Evolutionary conservation across 257 asterid genomes (phyloP), one percentile per base, ranked within the genome.

Genomic region (Solanum sitiens): DNA sequence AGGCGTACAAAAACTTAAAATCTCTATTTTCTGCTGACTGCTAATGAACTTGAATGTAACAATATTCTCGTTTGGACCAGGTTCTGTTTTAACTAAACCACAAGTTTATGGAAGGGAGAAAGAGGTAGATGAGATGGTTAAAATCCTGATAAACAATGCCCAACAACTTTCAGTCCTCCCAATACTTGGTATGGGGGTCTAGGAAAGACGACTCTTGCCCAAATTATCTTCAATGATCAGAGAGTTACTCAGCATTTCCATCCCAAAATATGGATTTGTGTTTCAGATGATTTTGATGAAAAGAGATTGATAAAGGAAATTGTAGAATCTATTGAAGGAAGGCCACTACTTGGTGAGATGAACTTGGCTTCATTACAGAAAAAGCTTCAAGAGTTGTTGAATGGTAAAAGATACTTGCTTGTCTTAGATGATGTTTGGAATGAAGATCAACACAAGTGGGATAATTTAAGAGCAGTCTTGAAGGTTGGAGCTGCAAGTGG

Each of bases 401-500:
- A 63, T n/a, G 71, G 32, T 10, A 63, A 63, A 63, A 63, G 7
- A 63, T 63, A 63, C 32, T 63, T 63, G 6, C 71, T 63, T 63
- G 71, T 63, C 4, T n/a, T 63, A 2, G 71, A 63, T 63, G 71
- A 63, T 63, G 71, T 63, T 63, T 63, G 71, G 71, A 63, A 23
- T 23, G 71, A 63, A 23, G 32, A 63, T 23, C 71, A 23, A 63
- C 7, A 10, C 0, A 63, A 63, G 14, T 63, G 71, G 71, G 32
- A 15, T 23, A 63, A 63, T 23, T 10, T 63, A 63, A 23, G 15
- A 63, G 8, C 3, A 63, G 14, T 63, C 7, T n/a, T 63, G 71
- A 63, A 63, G 15, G 80, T 86, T 44, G 93, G 92, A 37, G 89
- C n/a, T n/a, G n/a, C 91, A 2, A n/a, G 4, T 7, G 92, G 91